Evolutionary conservation across 805 yeast genomes (phyloP).

Genomic region (Teunomyces stri): DNA sequence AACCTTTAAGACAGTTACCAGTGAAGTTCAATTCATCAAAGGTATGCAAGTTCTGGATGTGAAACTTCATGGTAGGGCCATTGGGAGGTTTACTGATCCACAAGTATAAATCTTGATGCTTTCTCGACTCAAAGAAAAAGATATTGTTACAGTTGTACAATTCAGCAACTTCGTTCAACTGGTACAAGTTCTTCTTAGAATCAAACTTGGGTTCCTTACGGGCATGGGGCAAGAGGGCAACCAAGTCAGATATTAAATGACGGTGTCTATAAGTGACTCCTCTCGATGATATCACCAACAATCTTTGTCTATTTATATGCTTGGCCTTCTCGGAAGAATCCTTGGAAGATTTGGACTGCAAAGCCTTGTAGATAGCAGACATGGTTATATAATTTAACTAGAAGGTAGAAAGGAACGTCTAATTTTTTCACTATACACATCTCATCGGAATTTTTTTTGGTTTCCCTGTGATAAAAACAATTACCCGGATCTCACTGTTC

Average conservation of each 20-base stretch:
- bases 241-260: constrained; percentile 81
- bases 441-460: constrained; percentile 1
- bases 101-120: constrained; percentile 90
- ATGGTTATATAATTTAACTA: constrained; percentile 14
- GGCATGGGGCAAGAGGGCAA: constrained; percentile 83
- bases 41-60: constrained; percentile 91
- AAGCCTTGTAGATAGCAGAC: constrained; percentile 48
- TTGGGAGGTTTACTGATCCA: constrained; percentile 97
- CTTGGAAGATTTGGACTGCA: constrained; percentile 46
- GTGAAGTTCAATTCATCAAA: constrained; percentile 94
- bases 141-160: constrained; percentile 95
- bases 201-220: constrained; percentile 96
- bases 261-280: constrained; percentile 96
- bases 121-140: constrained; percentile 91
- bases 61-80: constrained; percentile 95
- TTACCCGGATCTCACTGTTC: constrained; percentile 1
- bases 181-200: constrained; percentile 82
- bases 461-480: not conserved
- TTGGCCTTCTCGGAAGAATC: constrained; percentile 47
- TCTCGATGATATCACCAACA: constrained; percentile 85
- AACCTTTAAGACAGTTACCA: constrained; percentile 93
- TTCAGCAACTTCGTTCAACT: constrained; percentile 94
- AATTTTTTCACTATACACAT: constrained; percentile 4
- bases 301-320: constrained; percentile 83
- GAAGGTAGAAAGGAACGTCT: not conserved